These are phyloP conservation scores for Knufia petricola DNA, from an alignment of 2,329 filamentous ascomycete species.

Conservation along the genomic window DNA sequence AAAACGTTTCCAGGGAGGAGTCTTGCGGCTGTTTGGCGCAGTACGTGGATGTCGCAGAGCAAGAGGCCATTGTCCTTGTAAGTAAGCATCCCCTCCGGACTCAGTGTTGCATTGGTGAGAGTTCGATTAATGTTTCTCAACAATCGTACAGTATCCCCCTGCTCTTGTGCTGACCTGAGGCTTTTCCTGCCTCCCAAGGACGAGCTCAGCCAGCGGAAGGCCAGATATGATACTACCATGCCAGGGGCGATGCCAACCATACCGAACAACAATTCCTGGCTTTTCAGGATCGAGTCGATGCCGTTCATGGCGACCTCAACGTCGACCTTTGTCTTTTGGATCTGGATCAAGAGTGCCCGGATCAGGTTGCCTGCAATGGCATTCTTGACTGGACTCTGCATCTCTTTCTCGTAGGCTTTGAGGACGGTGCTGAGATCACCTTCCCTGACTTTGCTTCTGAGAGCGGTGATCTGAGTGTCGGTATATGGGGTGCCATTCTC, in stretches of 20 bases:
- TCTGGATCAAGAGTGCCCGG: constrained; percentile 83
- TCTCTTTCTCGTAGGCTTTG: constrained; percentile 80
- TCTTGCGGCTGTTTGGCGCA: constrained; percentile 58
- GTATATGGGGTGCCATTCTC: constrained; percentile 46
- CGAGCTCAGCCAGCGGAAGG: constrained; percentile 60
- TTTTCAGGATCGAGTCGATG: constrained; percentile 88
- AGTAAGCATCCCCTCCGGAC: constrained; percentile 63
- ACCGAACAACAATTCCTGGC: constrained; percentile 90
- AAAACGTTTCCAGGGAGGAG: constrained; percentile 66
- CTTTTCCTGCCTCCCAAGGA: constrained; percentile 63
- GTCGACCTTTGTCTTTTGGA: constrained; percentile 98
- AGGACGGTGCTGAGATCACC: constrained; percentile 90
- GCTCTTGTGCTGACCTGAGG: constrained; percentile 52
- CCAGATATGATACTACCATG: constrained; percentile 72
- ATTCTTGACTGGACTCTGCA: constrained; percentile 71
- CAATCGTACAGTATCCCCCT: constrained; percentile 63
- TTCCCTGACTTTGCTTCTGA: constrained; percentile 72
- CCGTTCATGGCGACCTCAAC: constrained; percentile 92
- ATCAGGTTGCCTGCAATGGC: constrained; percentile 79
- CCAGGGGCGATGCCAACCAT: constrained; percentile 91
- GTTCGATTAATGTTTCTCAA: constrained; percentile 80
- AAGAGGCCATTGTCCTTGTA: constrained; percentile 91
- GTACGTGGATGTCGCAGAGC: constrained; percentile 77
- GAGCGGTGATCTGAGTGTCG: constrained; percentile 61
- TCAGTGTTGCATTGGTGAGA: constrained; percentile 57